Evolutionary conservation across 2,329 filamentous ascomycete genomes (phyloP).

Genomic region (Cercospora sp.): DNA sequence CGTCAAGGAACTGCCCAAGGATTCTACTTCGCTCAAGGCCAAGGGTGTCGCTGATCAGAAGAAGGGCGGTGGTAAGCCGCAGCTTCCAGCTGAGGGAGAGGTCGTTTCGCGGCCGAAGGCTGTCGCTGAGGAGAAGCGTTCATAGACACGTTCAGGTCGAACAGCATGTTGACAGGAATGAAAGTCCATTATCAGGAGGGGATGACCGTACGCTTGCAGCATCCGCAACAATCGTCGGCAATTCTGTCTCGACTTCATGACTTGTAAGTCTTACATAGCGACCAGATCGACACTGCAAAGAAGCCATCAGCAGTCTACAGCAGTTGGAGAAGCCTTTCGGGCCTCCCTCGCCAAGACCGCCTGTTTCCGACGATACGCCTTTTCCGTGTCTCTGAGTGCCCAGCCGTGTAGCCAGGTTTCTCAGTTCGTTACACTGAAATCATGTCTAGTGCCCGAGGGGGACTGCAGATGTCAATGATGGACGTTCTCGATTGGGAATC

Average conservation of each 20-base stretch:
- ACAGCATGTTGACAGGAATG: neutral
- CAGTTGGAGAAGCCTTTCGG: neutral
- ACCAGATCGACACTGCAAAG: neutral
- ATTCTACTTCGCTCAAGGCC: slow-evolving; percentile 63
- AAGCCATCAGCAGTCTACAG: neutral
- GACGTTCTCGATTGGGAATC: neutral
- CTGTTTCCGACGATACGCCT: neutral
- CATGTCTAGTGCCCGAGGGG: neutral
- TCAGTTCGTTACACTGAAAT: neutral
- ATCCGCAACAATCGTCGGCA: neutral
- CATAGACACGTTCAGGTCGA: slow-evolving; percentile 12
- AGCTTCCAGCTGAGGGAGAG: slow-evolving; percentile 36
- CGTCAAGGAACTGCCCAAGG: slow-evolving; percentile 79
- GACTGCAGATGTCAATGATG: neutral
- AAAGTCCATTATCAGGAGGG: neutral
- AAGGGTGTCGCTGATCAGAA: slow-evolving; percentile 38
- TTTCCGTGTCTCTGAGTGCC: neutral
- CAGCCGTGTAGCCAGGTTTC: neutral
- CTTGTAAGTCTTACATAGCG: neutral
- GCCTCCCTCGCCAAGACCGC: neutral
- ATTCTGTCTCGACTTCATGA: neutral
- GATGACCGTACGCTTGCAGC: neutral
- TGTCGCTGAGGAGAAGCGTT: slow-evolving; percentile 34
- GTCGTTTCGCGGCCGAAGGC: slow-evolving; percentile 40
- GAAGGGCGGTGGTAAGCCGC: slow-evolving; percentile 29